These are phyloP conservation scores for Helenozyma baotianmanensis DNA, from an alignment of 805 yeast species.

Conservation along the genomic window DNA sequence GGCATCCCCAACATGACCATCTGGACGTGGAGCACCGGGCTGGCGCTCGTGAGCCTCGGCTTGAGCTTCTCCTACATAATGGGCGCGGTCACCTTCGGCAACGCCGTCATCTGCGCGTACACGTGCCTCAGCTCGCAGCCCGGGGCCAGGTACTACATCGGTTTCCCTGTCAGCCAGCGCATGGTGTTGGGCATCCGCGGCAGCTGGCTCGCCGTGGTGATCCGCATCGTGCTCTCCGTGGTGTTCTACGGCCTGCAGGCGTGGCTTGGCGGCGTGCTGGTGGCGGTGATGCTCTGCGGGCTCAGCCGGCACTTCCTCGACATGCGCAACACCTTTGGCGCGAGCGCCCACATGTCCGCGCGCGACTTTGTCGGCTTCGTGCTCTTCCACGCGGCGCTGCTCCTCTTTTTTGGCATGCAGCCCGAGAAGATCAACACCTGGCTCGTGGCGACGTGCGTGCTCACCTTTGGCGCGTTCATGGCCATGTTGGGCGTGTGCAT, in stretches of 20 bases:
- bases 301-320: conserved; percentile 6
- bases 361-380: conserved; percentile 9
- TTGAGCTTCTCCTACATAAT: conserved; percentile 6
- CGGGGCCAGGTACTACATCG: conserved; percentile 1
- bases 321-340: conserved; percentile 1
- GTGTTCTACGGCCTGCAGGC: conserved; percentile 10
- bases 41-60: not conserved
- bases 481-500: conserved; percentile 10
- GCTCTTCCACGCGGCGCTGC: conserved; percentile 6
- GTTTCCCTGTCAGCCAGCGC: not conserved
- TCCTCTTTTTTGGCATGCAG: conserved; percentile 4
- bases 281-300: conserved; percentile 6
- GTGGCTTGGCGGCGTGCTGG: conserved; percentile 8
- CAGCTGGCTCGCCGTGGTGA: conserved; percentile 2
- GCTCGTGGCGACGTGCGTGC: conserved; percentile 4
- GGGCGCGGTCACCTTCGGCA: conserved; percentile 11
- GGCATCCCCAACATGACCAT: conserved; percentile 2
- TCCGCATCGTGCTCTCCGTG: conserved; percentile 7
- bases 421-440: conserved; percentile 8
- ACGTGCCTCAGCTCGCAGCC: conserved; percentile 7
- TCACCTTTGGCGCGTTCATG: conserved; percentile 5
- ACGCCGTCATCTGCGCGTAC: conserved; percentile 7
- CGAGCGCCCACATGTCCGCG: conserved; percentile 5
- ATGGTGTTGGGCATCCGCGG: conserved; percentile 1
- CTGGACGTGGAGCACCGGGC: conserved; percentile 4